Evolutionary conservation across 2,329 filamentous ascomycete genomes (phyloP), one percentile per base, ranked within the genome.

Genomic region (Aspergillus melleus): DNA sequence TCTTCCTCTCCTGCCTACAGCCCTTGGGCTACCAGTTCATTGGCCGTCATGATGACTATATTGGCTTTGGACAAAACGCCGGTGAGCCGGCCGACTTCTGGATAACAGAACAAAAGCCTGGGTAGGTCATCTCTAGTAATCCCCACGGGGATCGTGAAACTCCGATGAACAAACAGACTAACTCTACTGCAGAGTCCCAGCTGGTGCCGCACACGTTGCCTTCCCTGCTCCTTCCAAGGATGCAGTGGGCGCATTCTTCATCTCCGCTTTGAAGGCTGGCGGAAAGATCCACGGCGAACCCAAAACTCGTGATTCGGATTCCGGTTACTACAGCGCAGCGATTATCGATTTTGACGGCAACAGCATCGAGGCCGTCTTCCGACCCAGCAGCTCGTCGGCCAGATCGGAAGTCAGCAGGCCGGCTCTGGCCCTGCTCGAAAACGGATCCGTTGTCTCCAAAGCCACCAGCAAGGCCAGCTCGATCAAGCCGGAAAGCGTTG

Each of bases 311-410:
- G 82, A 84, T 70, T 76, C 79, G 19, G 78, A 83, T 3, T 79
- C 80, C 69, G 77, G 84, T 76, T 80, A 86, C 79, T 82, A 87
- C 76, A 88, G 86, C 63, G 85, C 86, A 52, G 84, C 85, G 6
- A 79, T 92, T 46, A 83, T 87, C 61, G 92, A 96, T 75, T 83
- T 91, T 57, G 91, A 96, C 77, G 90, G 90, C 54, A 96, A 96
- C 78, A 90, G 85, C 67, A 87, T 96, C 72, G 90, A 95, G 71
- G 89, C 91, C 30, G 86, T 93, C 53, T 90, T 87, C 72, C 80
- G 81, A 9, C 71, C 75, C 6, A 69, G 67, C 53, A 54, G 30
- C 50, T 66, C 72, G 0, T 68, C 68, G 16, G 61, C 66, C 29
- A 68, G 64, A 52, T 70, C 70, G n/a, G 68, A 67, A 32, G 67